phyloP scores from a whole-genome alignment of 306 rosid species.

The Canavalia ensiformis region DNA sequence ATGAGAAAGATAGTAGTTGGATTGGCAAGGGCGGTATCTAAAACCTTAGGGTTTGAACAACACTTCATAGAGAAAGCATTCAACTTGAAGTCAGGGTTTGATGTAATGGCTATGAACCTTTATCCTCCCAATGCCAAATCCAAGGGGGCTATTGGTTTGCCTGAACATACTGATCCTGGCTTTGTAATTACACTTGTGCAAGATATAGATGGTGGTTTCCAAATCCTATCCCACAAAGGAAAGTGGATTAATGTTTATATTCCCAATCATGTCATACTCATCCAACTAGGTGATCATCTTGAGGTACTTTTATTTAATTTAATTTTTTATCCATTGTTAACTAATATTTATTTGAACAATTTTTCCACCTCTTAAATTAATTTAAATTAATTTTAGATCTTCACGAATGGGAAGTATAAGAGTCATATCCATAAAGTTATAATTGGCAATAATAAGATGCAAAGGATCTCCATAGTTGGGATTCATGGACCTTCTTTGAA shows the following conservation, averaged over 20 bases:
- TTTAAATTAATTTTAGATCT: conserved; percentile 38
- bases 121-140: conserved; percentile 59
- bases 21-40: conserved; percentile 60
- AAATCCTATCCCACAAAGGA: conserved; percentile 60
- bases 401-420: conserved; percentile 60
- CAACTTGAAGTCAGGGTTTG: conserved; percentile 58
- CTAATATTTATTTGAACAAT: too few relatives aligned
- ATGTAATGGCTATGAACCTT: conserved; percentile 61
- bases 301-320: conserved; percentile 51
- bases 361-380: too few relatives aligned
- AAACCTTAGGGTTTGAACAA: conserved; percentile 62
- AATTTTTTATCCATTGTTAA: too few relatives aligned
- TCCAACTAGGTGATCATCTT: conserved; percentile 68
- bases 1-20: conserved; percentile 49
- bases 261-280: conserved; percentile 62
- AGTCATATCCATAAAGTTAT: conserved; percentile 61
- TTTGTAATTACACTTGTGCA: conserved; percentile 61
- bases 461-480: conserved; percentile 58
- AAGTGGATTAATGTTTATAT: conserved; percentile 57
- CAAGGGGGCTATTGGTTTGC: conserved; percentile 52
- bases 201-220: conserved; percentile 67
- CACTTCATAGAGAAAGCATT: conserved; percentile 60
- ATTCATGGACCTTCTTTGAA: conserved; percentile 64
- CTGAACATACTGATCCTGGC: conserved; percentile 68
- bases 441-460: conserved; percentile 53